Percentiles rank a stretch among this genome's conserved stretches.
phyloP scores from a whole-genome alignment of 805 yeast species.

The Isabelozyma rhagii region DNA sequence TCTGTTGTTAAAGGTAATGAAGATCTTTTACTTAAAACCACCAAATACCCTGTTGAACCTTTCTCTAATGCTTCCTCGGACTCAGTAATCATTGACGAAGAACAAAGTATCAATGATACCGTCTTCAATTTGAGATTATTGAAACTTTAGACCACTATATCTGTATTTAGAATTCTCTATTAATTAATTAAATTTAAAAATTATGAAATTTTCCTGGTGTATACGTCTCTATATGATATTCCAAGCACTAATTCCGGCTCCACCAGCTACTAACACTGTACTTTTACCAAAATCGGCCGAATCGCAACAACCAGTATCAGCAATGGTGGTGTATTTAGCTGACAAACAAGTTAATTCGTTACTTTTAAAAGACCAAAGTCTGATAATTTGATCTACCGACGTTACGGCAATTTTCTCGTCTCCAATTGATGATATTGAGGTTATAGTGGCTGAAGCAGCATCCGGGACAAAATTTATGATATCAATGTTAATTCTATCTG shows the following conservation, averaged over 20 bases:
- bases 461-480: slow-evolving; percentile 33
- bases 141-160: slow-evolving; percentile 43
- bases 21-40: slow-evolving; percentile 70
- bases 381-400: slow-evolving; percentile 80
- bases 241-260: slow-evolving; percentile 75
- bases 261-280: slow-evolving; percentile 57
- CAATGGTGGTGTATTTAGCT: slow-evolving; percentile 69
- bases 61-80: slow-evolving; percentile 39
- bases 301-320: slow-evolving; percentile 83
- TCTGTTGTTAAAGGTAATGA: slow-evolving; percentile 58
- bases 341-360: slow-evolving; percentile 23
- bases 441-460: slow-evolving; percentile 88
- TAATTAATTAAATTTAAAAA: background rate
- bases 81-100: slow-evolving; percentile 78
- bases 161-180: slow-evolving; percentile 1
- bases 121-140: slow-evolving; percentile 74
- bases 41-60: slow-evolving; percentile 60
- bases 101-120: slow-evolving; percentile 74
- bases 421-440: slow-evolving; percentile 48
- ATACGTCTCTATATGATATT: background rate
- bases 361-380: slow-evolving; percentile 54
- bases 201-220: background rate
- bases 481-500: slow-evolving; percentile 15
- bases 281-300: slow-evolving; percentile 22
- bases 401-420: slow-evolving; percentile 48